Base-by-base conservation (phyloP, 805 yeast species). In the Metschnikowia reukaufii region DNA sequence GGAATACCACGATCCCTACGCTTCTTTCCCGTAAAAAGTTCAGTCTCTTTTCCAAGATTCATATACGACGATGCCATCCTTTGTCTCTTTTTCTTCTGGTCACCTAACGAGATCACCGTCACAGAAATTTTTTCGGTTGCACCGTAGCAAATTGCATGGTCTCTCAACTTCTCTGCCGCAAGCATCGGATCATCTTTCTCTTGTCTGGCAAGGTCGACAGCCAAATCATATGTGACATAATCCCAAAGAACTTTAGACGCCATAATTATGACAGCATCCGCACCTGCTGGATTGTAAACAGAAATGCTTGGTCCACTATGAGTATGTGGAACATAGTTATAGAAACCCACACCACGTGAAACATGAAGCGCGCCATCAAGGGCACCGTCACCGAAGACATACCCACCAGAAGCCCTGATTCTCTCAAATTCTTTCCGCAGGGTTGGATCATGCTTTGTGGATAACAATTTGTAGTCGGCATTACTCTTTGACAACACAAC, bases 121-220 rank as follows among this genome's bases (percentile, higher is more conserved):
- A 89, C 94, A 13, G 91, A 81, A 10, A 86, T 75, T 57, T 88
- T 88, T 38, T 86, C 90, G 2, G 77, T 69, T 34, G 92, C 85
- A 18, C 98, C 98, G 64, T 90, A 94, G 1, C 97, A 84, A 50
- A 92, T 81, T 1, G 98, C 97, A 70, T 86, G 89, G 65, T 94
- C 99, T 60, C 98, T 81, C 55, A 94, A 73, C 60, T 87, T 89
- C 57, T 89, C 95, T 0, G 99, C 97, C 0, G 97, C 97, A 20
- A 82, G 64, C 82, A 88, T 84, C 2, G 97, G 96, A 56, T 88
- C 88, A 16, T 82, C 82, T 57, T 81, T 82, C 58, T 84, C 88
- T 51, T 84, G 88, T 50, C 96, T 77, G 12, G 91, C 84, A 47
- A 94, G 82, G 66, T 94, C 99, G 30, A 91, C 96, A 0, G 96